Base-by-base conservation (phyloP, 805 yeast species). In the Metschnikowia proteae region DNA sequence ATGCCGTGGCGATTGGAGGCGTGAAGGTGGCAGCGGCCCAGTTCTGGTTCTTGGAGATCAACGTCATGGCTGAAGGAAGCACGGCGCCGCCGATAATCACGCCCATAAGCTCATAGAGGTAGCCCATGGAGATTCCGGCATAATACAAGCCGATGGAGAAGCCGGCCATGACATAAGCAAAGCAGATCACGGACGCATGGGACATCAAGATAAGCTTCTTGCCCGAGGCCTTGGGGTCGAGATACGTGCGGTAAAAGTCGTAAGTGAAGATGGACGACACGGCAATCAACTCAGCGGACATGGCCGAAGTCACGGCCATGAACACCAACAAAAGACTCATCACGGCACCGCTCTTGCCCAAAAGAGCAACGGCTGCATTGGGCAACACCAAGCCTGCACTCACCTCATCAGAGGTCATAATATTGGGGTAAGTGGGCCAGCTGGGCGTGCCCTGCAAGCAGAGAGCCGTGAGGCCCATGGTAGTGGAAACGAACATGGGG, bases 301-400 rank as follows among this genome's bases (percentile, higher is more conserved):
- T 81, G 26, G 97, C 96, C 42, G 95, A 86, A 0, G 97, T 90
- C 38, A 86, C 92, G 26, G 97, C 96, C 91, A 88, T 86, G 67
- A 90, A 90, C 8, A 89, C 80, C 74, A 90, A 69, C 31, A 90
- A 65, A 54, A 90, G 75, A 7, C 90, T 78, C 32, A 91, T 91
- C 42, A 81, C 91, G 4, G 95, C 96, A 53, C 97, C 97, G 58
- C 92, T 88, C 54, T 76, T 84, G 45, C 97, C 97, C 68, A 90
- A 74, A 37, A 90, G 69, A 0, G 96, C 88, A 37, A 81, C 85
- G 1, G 96, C 95, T 35, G 96, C 86, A 53, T 80, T 80, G 6
- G 88, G 88, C 48, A 86, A 70, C 7, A 82, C 90, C 50, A 90
- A 72, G 31, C 97, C 97, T n/a, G 91, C 84, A 53, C 80, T 72